Conservation (phyloP, 371 early-diverging fungal genomes). For the Catenaria anguillulae region DNA sequence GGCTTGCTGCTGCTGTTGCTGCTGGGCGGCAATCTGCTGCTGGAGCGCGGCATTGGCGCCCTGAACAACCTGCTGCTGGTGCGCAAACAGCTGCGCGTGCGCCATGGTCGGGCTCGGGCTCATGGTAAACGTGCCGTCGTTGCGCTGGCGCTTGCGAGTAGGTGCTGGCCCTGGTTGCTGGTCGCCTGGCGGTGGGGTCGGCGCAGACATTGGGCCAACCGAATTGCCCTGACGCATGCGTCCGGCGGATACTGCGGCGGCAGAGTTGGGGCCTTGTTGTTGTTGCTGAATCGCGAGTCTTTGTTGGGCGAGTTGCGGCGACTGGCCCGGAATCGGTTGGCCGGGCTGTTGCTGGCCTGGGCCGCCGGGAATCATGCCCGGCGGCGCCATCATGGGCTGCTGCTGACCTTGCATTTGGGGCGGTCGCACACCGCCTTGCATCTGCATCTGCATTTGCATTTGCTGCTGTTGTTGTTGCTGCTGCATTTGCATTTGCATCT, state of each 20-base stretch:
- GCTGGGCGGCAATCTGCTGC: background rate
- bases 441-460: too few species aligned
- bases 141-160: background rate
- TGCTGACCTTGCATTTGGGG: too few species aligned
- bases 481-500: too few species aligned
- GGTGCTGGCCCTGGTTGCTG: too few species aligned
- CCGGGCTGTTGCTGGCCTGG: background rate
- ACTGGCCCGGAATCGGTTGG: background rate
- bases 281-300: background rate
- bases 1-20: background rate
- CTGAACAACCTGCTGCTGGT: background rate
- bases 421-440: too few species aligned
- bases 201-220: too few species aligned
- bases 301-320: background rate
- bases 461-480: too few species aligned
- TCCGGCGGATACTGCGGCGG: background rate
- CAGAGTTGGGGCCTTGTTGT: background rate
- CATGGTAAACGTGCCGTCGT: background rate
- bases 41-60: background rate
- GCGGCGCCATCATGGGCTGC: background rate
- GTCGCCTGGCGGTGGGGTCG: too few species aligned
- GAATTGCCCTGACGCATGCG: background rate
- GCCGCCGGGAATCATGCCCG: background rate
- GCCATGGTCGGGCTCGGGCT: background rate
- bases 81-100: background rate